These are phyloP conservation scores for Daedaleopsis sinensis DNA, from an alignment of 768 basidiomycete genomes.

Conservation along the genomic window DNA sequence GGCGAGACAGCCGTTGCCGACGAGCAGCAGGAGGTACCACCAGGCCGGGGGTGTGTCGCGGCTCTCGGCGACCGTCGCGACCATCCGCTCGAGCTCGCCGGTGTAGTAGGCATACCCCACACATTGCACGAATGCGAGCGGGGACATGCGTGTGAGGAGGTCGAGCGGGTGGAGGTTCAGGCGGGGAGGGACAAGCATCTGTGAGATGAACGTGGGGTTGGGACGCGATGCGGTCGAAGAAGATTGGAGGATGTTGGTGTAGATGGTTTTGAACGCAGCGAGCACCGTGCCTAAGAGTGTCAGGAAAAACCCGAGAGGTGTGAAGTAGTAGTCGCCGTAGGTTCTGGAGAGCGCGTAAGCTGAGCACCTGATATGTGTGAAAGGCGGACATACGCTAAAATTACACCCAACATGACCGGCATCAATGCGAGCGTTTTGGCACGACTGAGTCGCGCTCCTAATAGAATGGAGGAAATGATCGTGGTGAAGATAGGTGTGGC, in stretches of 20 bases:
- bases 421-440: conserved; percentile 72
- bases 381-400: conserved; percentile 71
- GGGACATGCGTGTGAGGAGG: conserved; percentile 87
- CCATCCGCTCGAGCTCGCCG: conserved; percentile 76
- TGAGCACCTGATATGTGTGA: neutral
- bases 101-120: conserved; percentile 72
- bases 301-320: conserved; percentile 78
- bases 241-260: conserved; percentile 79
- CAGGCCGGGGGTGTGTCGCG: neutral
- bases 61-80: neutral
- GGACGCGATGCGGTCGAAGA: conserved; percentile 21
- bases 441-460: conserved; percentile 59
- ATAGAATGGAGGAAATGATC: conserved; percentile 68
- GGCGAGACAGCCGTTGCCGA: conserved; percentile 84
- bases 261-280: conserved; percentile 92
- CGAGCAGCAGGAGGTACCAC: conserved; percentile 51
- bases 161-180: conserved; percentile 75
- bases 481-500: conserved; percentile 93
- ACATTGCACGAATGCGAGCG: conserved; percentile 90
- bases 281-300: conserved; percentile 90
- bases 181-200: conserved; percentile 28
- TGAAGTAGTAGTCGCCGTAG: conserved; percentile 95
- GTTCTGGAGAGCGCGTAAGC: conserved; percentile 52
- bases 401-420: conserved; percentile 89
- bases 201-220: conserved; percentile 9